Base-by-base conservation (phyloP, 768 basidiomycete genomes). In the Strobilomyces echinocephalus region DNA sequence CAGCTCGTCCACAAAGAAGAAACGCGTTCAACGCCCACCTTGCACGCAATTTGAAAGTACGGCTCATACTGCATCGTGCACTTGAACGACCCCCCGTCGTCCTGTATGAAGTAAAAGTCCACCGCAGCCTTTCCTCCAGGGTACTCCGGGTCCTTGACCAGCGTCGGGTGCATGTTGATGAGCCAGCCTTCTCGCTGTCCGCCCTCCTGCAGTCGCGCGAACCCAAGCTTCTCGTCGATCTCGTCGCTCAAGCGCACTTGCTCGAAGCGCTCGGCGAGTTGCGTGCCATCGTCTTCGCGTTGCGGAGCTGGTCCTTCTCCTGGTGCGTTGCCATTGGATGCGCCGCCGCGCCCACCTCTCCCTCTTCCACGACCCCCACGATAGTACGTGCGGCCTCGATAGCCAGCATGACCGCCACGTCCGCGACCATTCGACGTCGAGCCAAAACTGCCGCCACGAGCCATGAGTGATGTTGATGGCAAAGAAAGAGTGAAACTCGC, bases 91-190 rank as follows among this genome's bases (percentile, higher is more conserved):
- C 82, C 83, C 6, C 97, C 97, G 55, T 98, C 94, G 63, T 97
- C 95, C 73, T 97, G 86, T 58, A 99, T 92, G 64, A 99, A 98
- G 68, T 95, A 98, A 61, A 84, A 95, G 62, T 99, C 94, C 12
- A 99, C 95, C 8, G 88, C 97, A 2, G 92, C 86, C 60, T 82
- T 84, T 18, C 95, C 97, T 9, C 81, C 81, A 6, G 90, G 82
- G 76, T 85, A 86, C 40, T 90, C 86, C 7, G 92, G 73, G 63
- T 95, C 93, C 69, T 91, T 90, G 15, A 97, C 71, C 9, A 95
- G 72, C 1, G 93, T 97, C 87, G 97, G 91, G 68, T 95, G 95
- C 95, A 99, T 98, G 66, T 98, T 98, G 57, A 99, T 84, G 65
- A 99, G 74, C 97, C 97, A 98, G 2, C 95, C 97, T 50, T 90